A percentile compares a stretch with the other conserved stretches of the same genome.
Evolutionary conservation across 2,329 filamentous ascomycete genomes (phyloP).

Genomic region (Aspergillus sp.): DNA sequence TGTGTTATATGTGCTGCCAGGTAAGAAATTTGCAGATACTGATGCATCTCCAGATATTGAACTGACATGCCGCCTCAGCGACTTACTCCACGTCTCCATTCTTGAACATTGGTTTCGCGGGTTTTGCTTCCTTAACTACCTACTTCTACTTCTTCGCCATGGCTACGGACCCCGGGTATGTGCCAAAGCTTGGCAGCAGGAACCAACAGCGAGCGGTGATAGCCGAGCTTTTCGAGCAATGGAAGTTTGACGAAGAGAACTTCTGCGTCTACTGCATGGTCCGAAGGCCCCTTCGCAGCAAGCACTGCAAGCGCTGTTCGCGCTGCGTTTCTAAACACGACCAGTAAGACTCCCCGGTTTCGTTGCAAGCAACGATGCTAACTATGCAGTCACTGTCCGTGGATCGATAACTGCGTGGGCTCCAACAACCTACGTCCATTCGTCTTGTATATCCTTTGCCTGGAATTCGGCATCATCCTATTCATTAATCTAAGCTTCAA

Average conservation of each 20-base stretch:
- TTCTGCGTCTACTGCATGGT: conserved; percentile 97
- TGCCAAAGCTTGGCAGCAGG: conserved; percentile 87
- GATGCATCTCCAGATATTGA: background rate
- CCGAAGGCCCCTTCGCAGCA: conserved; percentile 86
- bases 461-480: conserved; percentile 74
- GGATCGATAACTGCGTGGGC: conserved; percentile 96
- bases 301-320: conserved; percentile 90
- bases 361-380: background rate
- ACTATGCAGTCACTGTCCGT: conserved; percentile 82
- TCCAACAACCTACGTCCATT: conserved; percentile 97
- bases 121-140: conserved; percentile 66
- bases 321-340: conserved; percentile 96
- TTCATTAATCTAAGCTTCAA: conserved; percentile 74
- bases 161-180: conserved; percentile 86
- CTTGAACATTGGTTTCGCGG: conserved; percentile 75
- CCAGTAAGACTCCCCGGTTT: conserved; percentile 68
- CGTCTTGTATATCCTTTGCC: conserved; percentile 80
- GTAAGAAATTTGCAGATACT: conserved; percentile 50
- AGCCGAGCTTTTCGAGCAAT: conserved; percentile 78
- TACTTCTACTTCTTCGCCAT: conserved; percentile 91
- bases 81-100: conserved; percentile 71
- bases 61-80: conserved; percentile 45
- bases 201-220: conserved; percentile 89
- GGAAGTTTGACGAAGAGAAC: conserved; percentile 92
- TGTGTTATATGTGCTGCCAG: conserved; percentile 72